phyloP scores from a whole-genome alignment of 2,329 filamentous ascomycete genomes.

The Cordyceps cicadae region DNA sequence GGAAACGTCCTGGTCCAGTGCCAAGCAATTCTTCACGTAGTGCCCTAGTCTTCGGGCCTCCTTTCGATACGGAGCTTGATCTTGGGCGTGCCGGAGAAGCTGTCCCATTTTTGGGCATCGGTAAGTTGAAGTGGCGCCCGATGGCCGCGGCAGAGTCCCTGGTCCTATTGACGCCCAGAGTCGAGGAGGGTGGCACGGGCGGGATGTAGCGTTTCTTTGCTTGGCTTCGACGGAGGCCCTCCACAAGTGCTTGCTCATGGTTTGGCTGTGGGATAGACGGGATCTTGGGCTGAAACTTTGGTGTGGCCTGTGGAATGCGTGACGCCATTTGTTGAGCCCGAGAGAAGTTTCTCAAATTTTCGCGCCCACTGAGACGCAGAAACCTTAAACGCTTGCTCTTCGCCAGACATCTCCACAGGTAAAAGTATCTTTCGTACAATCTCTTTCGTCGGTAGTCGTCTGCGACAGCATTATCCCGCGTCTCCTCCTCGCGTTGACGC shows the following conservation, averaged over 20 bases:
- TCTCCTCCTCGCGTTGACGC: conserved; percentile 39
- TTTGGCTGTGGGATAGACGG: neutral
- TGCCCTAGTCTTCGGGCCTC: conserved; percentile 28
- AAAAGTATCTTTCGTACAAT: conserved; percentile 47
- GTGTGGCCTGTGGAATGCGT: neutral
- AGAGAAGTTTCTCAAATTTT: conserved; percentile 40
- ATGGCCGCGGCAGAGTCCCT: conserved; percentile 14
- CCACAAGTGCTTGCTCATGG: conserved; percentile 8
- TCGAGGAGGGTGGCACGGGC: conserved; percentile 18
- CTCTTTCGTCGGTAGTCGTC: conserved; percentile 40
- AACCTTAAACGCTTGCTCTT: conserved; percentile 39
- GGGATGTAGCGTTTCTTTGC: neutral
- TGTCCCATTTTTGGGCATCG: conserved; percentile 14
- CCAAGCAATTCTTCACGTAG: conserved; percentile 27
- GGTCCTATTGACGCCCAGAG: neutral
- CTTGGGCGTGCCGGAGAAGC: conserved; percentile 14
- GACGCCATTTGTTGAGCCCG: conserved; percentile 27
- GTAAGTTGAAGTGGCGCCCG: conserved; percentile 14
- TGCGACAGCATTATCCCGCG: conserved; percentile 36
- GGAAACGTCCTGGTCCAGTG: conserved; percentile 24
- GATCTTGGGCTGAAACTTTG: conserved; percentile 16
- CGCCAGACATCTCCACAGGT: conserved; percentile 44
- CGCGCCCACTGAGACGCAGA: conserved; percentile 44
- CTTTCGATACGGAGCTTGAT: conserved; percentile 14
- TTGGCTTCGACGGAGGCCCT: conserved; percentile 5